Conservation (phyloP, 2,329 filamentous ascomycete species). For the Trichoderma endophyticum region DNA sequence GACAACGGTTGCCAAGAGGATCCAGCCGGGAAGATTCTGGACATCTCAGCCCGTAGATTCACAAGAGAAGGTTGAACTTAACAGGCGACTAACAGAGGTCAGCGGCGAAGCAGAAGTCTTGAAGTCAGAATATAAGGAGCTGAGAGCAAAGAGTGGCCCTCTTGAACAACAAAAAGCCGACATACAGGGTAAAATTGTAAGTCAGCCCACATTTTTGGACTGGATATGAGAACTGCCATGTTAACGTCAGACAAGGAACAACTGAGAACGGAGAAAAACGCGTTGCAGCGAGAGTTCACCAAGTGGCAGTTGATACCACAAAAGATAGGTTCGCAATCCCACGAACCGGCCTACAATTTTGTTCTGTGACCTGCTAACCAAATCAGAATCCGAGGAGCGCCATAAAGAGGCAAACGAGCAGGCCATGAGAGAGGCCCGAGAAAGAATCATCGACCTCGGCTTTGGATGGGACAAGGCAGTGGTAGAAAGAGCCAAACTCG, state of each 20-base stretch:
- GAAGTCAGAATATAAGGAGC: constrained; percentile 31
- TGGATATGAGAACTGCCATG: background rate
- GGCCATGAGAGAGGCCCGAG: constrained; percentile 32
- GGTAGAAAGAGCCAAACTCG: constrained; percentile 54
- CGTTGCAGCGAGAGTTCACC: constrained; percentile 63
- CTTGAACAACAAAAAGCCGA: constrained; percentile 43
- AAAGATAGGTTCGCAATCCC: constrained; percentile 59
- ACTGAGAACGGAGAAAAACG: constrained; percentile 61
- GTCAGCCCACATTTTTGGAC: constrained; percentile 11
- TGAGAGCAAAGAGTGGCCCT: constrained; percentile 39
- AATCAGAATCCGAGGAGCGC: constrained; percentile 36
- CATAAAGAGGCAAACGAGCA: constrained; percentile 31
- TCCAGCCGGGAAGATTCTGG: constrained; percentile 66
- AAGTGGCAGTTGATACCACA: constrained; percentile 65
- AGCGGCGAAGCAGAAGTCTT: constrained; percentile 35
- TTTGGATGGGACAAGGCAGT: constrained; percentile 54
- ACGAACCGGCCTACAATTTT: background rate
- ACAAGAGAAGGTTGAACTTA: constrained; percentile 60
- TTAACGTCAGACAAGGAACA: constrained; percentile 38
- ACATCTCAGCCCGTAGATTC: constrained; percentile 72
- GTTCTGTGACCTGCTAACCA: constrained; percentile 22
- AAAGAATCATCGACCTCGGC: constrained; percentile 47
- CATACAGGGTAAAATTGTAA: constrained; percentile 39
- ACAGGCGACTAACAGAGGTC: constrained; percentile 48
- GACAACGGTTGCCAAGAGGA: constrained; percentile 62